A percentile compares a stretch with the other conserved stretches of the same genome.
phyloP scores from a whole-genome alignment of 1,284 basidiomycete species.

The Termitomyces sp. region DNA sequence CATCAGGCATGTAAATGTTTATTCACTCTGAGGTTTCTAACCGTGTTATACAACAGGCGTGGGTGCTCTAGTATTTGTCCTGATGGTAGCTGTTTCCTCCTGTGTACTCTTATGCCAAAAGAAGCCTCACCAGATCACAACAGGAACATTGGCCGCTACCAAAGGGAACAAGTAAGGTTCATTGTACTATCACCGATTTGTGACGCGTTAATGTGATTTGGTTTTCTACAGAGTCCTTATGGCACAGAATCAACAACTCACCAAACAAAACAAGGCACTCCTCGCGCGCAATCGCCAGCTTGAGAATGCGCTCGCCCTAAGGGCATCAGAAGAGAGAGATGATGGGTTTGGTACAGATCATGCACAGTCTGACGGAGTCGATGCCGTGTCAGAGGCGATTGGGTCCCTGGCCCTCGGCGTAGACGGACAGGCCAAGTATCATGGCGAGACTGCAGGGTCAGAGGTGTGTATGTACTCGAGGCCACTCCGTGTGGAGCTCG shows the following conservation, averaged over 20 bases:
- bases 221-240: slow-evolving; percentile 38
- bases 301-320: slow-evolving; percentile 42
- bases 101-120: too few relatives aligned
- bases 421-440: slow-evolving; percentile 43
- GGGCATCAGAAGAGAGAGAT: slow-evolving; percentile 21
- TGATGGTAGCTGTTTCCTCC: slow-evolving; percentile 33
- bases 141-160: slow-evolving; percentile 46
- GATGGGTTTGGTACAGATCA: neutral
- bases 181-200: too few relatives aligned
- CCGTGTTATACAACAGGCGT: slow-evolving; percentile 26
- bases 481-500: neutral
- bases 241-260: slow-evolving; percentile 41
- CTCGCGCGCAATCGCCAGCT: slow-evolving; percentile 52
- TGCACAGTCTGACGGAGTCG: slow-evolving; percentile 14
- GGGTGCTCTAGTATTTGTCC: slow-evolving; percentile 52
- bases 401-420: slow-evolving; percentile 42
- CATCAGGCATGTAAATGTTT: slow-evolving; percentile 30
- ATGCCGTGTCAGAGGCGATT: slow-evolving; percentile 31
- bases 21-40: neutral
- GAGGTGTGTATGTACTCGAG: slow-evolving; percentile 32
- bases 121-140: neutral
- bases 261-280: slow-evolving; percentile 41
- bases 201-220: neutral
- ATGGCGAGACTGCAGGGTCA: slow-evolving; percentile 43
- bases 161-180: slow-evolving; percentile 49